phyloP scores from a whole-genome alignment of 2,329 filamentous ascomycete species.

The Talaromyces rugulosus region DNA sequence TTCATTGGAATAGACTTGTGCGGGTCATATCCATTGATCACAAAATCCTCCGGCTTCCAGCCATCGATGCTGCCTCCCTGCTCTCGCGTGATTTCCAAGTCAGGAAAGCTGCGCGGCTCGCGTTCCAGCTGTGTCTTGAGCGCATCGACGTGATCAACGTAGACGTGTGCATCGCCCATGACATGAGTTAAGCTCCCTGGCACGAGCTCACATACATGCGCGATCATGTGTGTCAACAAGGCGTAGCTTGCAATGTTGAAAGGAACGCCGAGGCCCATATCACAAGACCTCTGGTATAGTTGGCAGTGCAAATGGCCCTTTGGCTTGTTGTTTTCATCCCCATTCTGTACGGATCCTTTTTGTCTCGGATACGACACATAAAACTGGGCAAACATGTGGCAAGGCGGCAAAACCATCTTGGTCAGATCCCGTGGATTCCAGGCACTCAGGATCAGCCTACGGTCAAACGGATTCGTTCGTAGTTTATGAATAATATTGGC shows the following conservation, averaged over 20 bases:
- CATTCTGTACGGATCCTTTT: conserved; percentile 12
- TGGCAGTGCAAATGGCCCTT: conserved; percentile 78
- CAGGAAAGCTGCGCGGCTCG: conserved; percentile 77
- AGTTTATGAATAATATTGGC: conserved; percentile 86
- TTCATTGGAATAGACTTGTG: conserved; percentile 96
- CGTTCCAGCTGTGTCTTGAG: conserved; percentile 74
- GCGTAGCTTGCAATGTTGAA: conserved; percentile 98
- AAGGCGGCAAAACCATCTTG: conserved; percentile 89
- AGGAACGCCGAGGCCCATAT: conserved; percentile 94
- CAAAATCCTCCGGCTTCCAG: conserved; percentile 85
- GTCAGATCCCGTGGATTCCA: conserved; percentile 88
- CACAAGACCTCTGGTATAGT: conserved; percentile 89
- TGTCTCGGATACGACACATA: conserved; percentile 70
- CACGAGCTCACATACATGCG: conserved; percentile 76
- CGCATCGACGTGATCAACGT: conserved; percentile 86
- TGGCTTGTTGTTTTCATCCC: conserved; percentile 34
- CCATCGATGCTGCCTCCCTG: conserved; percentile 76
- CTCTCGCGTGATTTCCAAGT: conserved; percentile 66
- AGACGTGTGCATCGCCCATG: conserved; percentile 98
- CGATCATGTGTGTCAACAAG: conserved; percentile 90
- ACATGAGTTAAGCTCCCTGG: conserved; percentile 88
- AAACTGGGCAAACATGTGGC: conserved; percentile 97
- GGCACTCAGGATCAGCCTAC: conserved; percentile 82
- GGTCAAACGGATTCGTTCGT: conserved; percentile 76
- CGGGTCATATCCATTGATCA: conserved; percentile 81